phyloP scores from a whole-genome alignment of 23 red algal species.

The Gracilariopsis chorda region DNA sequence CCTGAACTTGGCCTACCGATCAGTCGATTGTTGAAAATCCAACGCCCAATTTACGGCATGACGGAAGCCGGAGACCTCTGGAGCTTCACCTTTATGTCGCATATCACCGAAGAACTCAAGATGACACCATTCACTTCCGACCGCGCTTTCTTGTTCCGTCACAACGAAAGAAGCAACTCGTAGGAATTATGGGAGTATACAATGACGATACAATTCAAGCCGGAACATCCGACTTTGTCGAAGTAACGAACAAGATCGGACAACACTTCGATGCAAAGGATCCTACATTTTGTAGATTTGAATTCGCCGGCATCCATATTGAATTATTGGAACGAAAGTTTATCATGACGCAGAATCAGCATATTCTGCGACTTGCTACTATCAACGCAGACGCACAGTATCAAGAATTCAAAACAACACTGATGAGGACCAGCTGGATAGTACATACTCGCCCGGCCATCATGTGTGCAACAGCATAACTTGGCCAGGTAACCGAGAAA shows the following conservation, averaged over 20 bases:
- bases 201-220: not conserved
- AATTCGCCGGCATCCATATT: not conserved
- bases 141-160: not conserved
- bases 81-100: not conserved
- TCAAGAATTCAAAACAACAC: not conserved
- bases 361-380: not conserved
- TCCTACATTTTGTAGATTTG: not conserved
- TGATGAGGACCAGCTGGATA: not conserved
- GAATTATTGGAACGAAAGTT: not conserved
- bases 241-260: not conserved
- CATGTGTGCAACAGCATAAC: not conserved
- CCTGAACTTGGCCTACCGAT: not conserved
- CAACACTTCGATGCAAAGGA: not conserved
- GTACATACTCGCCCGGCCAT: not conserved
- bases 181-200: not conserved
- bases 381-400: not conserved
- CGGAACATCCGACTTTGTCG: not conserved
- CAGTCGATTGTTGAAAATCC: not conserved
- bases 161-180: not conserved
- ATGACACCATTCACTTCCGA: not conserved
- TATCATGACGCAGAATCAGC: not conserved
- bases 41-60: conserved; percentile 12
- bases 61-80: conserved; percentile 32
- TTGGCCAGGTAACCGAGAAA: not conserved
- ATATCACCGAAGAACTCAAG: not conserved